Base-by-base conservation (phyloP, 1,284 basidiomycete species). In the Ganoderma resinaceum region DNA sequence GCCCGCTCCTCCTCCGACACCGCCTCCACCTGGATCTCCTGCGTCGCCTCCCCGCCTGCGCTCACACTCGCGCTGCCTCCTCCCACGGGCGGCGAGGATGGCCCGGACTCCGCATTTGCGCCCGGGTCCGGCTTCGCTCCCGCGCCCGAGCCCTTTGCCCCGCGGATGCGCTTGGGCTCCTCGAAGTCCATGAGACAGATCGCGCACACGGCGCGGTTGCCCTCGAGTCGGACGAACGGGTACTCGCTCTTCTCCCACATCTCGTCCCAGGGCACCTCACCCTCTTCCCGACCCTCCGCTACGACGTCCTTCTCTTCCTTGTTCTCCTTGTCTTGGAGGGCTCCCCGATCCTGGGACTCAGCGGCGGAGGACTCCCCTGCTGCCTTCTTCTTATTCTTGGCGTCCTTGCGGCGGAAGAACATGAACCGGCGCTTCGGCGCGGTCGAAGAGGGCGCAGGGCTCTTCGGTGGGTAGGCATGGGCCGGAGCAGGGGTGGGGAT, bases 171-270 rank as follows among this genome's bases (percentile, higher is more conserved):
- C 75, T 82, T 89, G 16, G 93, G 93, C 77, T 91, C 90, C 73
- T 91, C 91, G 70, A 94, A 95, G 77, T 95, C 93, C 85, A 91
- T 85, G 73, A 95, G 79, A 78, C 93, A 95, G 67, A 95, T 92
- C 37, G 92, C 91, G 78, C 93, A 95, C 16, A 89, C 87, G 7
- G 93, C 93, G 59, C 93, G 89, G 75, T 95, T 93, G 23, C 88
- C 90, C 73, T 92, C 91, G 38, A 95, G 83, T 53, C 90, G 82
- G 46, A 95, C 87, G 77, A 89, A 89, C n/a, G 87, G 87, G 72
- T 85, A 86, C 61, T 85, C 84, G 53, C 82, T 80, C 61, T 81
- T 78, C 70, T 87, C 88, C 86, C 87, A 89, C 55, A 80, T 78
- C 66, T 84, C 83, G 70, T 85, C 84, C 80, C 81, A 83, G 26